Evolutionary conservation across 129 eudicot species (phyloP), one percentile per base, ranked within the genome.

Genomic region (Gnaphalium uliginosum): DNA sequence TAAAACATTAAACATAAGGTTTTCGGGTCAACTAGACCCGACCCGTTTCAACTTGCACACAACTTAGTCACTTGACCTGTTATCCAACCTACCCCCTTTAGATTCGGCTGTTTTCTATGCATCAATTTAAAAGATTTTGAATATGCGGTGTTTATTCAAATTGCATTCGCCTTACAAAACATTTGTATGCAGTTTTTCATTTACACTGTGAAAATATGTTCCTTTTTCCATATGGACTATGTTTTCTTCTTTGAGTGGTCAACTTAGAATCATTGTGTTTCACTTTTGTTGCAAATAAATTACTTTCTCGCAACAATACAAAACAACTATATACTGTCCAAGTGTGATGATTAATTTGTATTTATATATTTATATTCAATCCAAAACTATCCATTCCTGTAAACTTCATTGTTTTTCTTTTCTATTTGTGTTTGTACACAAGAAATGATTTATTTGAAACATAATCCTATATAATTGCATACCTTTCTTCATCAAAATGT

Each of bases 401-500:
- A 39, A 39, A 39, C 4, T 39, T 39, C 9, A 65, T 0, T 32
- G 17, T 37, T 35, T 19, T 19, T 8, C 15, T 19, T 58, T 22
- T 23, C 15, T 58, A 19, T 10, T 21, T 58, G n/a, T n/a, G n/a
- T n/a, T n/a, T n/a, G n/a, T n/a, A 58, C 27, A 13, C 58, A 68
- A 41, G 58, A 68, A 43, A 41, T 29, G 56, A 9, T 53, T 46
- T 29, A 23, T 27, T 27, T 17, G 21, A 33, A 27, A 50, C 7
- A 68, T 18, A 1, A 50, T 11, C 26, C 29, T 29, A 14, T 2
- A 75, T 6, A 21, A 1, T 53, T 51, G 58, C 76, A 19, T 76
- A 90, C 96, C 93, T 91, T 82, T 88, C 83, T 48, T 87, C 84
- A 67, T 90, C 96, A 39, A 86, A 76, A 71, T 84, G 79, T 0